Base-by-base conservation (phyloP, 352 stramenopile species). In the Aphanomyces euteiches region DNA sequence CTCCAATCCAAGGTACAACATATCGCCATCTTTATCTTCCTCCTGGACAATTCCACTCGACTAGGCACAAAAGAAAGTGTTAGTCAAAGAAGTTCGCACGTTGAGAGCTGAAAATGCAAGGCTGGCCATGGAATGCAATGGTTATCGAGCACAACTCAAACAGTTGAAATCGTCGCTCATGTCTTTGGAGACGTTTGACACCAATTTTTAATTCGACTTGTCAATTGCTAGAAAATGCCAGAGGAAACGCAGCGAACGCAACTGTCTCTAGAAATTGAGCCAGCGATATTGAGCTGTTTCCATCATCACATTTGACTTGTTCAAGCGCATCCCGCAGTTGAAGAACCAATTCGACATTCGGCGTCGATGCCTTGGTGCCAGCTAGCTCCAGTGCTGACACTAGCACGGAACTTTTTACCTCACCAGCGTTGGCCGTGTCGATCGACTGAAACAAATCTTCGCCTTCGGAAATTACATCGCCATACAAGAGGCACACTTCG, bases 51-150 rank as follows among this genome's bases (percentile, higher is more conserved):
- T 36, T 38, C 17, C 39, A 7, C 5, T n/a, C 1, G 15, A 5
- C 7, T 69, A 88, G 72, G 82, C 83, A 0, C 86, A 94, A 57
- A 82, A 85, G 53, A 94, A 94, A 45, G 81, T 94, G 36, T 76
- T 94, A 0, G 86, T 94, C 37, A 81, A 84, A 7, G 86, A 94
- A 74, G 84, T 94, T 0, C 92, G 92, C 67, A 80, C 76, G 6
- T 75, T 94, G 8, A 84, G 86, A 2, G 70, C 71, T 5, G 83
- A 92, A 56, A 92, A 89, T 71, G 73, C 88, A 71, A 80, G 88
- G 13, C 77, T 94, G 47, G 59, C 73, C 37, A 61, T 72, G 28
- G 86, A 94, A 50, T 88, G 85, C 63, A 76, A 89, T 19, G 78
- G 87, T 34, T 92, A 91, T 67, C 89, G 90, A 47, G 77, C 63